Conservation (phyloP, 1,284 basidiomycete genomes). For the Erythrobasidium hasegawianum region DNA sequence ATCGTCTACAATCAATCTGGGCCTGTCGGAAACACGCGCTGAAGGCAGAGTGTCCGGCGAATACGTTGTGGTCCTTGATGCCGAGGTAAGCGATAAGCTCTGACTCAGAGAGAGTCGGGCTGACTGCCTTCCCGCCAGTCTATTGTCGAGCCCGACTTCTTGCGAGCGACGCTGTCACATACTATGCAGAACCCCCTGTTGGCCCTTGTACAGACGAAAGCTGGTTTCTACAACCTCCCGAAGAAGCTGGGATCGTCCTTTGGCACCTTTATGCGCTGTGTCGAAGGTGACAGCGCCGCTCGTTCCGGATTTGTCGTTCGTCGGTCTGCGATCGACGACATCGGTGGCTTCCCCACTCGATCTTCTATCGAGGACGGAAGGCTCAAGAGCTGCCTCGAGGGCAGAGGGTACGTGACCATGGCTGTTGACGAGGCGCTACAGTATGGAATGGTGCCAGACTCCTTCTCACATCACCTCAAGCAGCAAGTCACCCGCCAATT, state of each 20-base stretch:
- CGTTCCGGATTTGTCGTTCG: conserved; percentile 45
- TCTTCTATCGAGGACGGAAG: conserved; percentile 44
- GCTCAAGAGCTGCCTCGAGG: conserved; percentile 39
- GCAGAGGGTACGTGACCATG: conserved; percentile 41
- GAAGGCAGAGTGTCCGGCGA: conserved; percentile 41
- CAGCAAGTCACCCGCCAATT: conserved; percentile 16
- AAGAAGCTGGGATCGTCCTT: conserved; percentile 38
- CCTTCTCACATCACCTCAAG: conserved; percentile 30
- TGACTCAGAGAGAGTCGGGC: not conserved
- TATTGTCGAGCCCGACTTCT: conserved; percentile 44
- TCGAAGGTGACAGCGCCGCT: conserved; percentile 40
- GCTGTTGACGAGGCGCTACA: conserved; percentile 42
- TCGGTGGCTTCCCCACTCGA: conserved; percentile 44
- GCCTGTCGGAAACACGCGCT: conserved; percentile 42
- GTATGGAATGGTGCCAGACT: conserved; percentile 40
- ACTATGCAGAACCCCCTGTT: conserved; percentile 40
- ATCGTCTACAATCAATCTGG: conserved; percentile 44
- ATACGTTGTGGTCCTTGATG: conserved; percentile 44
- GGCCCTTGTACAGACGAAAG: conserved; percentile 42
- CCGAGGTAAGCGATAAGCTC: conserved; percentile 41
- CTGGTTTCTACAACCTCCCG: conserved; percentile 45
- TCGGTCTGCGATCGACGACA: conserved; percentile 41
- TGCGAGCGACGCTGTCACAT: conserved; percentile 42
- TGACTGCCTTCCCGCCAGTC: conserved; percentile 33
- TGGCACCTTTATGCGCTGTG: conserved; percentile 40